These are phyloP conservation scores for Zygnema cylindricum DNA, from an alignment of 139 green algal genomes.

Conservation along the genomic window DNA sequence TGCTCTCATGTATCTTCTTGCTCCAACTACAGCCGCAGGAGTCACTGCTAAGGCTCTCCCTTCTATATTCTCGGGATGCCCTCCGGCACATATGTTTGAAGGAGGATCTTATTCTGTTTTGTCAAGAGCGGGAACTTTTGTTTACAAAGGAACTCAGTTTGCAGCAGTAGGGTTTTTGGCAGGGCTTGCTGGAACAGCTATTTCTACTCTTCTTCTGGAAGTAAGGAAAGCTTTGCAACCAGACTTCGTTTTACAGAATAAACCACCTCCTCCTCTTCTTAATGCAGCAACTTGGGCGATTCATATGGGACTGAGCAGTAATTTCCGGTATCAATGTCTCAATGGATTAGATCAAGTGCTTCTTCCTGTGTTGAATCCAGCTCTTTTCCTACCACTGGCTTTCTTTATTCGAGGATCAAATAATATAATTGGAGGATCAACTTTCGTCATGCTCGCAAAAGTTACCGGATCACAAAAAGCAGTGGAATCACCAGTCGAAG, in stretches of 20 bases:
- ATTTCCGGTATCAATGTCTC: slow-evolving; percentile 91
- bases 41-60: slow-evolving; percentile 47
- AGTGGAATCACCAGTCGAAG: not conserved
- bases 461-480: slow-evolving; percentile 83
- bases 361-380: slow-evolving; percentile 73
- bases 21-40: slow-evolving; percentile 73
- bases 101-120: slow-evolving; percentile 71
- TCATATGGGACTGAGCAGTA: slow-evolving; percentile 93
- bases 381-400: slow-evolving; percentile 80
- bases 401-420: slow-evolving; percentile 83
- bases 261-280: slow-evolving; percentile 78
- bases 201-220: slow-evolving; percentile 84
- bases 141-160: slow-evolving; percentile 80
- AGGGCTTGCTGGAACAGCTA: slow-evolving; percentile 82
- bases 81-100: slow-evolving; percentile 91
- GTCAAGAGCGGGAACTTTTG: slow-evolving; percentile 63
- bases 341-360: slow-evolving; percentile 89
- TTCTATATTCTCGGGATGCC: slow-evolving; percentile 56
- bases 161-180: slow-evolving; percentile 82
- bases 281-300: slow-evolving; percentile 88
- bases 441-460: slow-evolving; percentile 88
- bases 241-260: slow-evolving; percentile 79
- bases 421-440: slow-evolving; percentile 90
- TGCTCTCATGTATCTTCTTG: slow-evolving; percentile 91
- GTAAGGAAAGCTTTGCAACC: slow-evolving; percentile 76